Conservation (phyloP, 2,329 filamentous ascomycete genomes). For the Ophiostoma montium region DNA sequence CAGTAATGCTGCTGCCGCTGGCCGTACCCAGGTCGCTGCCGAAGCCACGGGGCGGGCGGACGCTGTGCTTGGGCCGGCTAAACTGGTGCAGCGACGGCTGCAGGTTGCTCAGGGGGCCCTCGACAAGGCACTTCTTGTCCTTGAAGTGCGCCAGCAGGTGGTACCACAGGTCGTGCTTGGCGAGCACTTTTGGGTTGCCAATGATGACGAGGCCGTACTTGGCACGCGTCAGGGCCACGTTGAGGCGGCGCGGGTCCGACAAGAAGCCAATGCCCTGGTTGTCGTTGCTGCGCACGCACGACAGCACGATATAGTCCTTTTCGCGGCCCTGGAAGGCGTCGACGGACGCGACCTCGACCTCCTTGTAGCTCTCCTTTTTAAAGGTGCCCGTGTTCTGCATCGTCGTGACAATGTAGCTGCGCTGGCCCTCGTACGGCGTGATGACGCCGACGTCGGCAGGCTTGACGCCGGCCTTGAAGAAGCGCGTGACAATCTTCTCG, state of each 20-base stretch:
- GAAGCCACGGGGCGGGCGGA: slow-evolving; percentile 81
- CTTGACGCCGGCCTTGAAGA: slow-evolving; percentile 97
- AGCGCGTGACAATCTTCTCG: slow-evolving; percentile 94
- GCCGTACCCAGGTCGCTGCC: slow-evolving; percentile 23
- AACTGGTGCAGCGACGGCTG: slow-evolving; percentile 93
- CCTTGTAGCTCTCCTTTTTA: slow-evolving; percentile 97
- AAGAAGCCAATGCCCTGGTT: slow-evolving; percentile 98
- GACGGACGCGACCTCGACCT: slow-evolving; percentile 94
- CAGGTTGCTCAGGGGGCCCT: slow-evolving; percentile 89
- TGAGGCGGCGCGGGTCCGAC: slow-evolving; percentile 91
- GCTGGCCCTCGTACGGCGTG: slow-evolving; percentile 94
- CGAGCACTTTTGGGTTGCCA: slow-evolving; percentile 92
- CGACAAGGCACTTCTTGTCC: slow-evolving; percentile 87
- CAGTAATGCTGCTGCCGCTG: slow-evolving; percentile 10
- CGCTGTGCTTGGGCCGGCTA: slow-evolving; percentile 81
- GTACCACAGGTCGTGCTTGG: slow-evolving; percentile 97
- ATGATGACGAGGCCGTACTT: slow-evolving; percentile 95
- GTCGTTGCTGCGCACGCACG: slow-evolving; percentile 95
- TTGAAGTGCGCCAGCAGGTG: slow-evolving; percentile 93
- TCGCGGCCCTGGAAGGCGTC: slow-evolving; percentile 98
- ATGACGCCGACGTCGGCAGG: slow-evolving; percentile 92
- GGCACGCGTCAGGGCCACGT: slow-evolving; percentile 90
- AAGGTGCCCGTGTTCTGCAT: slow-evolving; percentile 97
- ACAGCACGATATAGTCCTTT: slow-evolving; percentile 97
- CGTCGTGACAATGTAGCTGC: slow-evolving; percentile 96